Conservation (phyloP, 306 rosid species). For the Dalbergia cultrata region DNA sequence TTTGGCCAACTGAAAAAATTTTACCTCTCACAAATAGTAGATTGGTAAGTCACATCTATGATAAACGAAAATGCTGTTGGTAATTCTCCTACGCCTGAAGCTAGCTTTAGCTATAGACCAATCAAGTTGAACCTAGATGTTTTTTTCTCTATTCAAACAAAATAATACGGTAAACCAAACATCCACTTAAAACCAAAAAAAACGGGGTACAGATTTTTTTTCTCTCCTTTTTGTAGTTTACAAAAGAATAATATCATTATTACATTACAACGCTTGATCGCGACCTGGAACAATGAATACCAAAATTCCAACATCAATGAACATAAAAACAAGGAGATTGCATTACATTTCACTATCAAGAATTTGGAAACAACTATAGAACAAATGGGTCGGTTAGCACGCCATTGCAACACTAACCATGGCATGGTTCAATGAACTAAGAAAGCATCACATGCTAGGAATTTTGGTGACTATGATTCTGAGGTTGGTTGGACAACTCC, state of each 20-base stretch:
- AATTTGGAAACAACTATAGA: constrained; percentile 52
- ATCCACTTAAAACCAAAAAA: not conserved
- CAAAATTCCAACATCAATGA: constrained; percentile 4
- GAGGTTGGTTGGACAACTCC: constrained; percentile 41
- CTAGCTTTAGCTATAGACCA: no score
- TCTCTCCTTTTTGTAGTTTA: not conserved
- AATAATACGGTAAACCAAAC: not conserved
- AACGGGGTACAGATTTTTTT: not conserved
- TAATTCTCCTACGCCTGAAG: no score
- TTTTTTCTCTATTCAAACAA: not conserved
- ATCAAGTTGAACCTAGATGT: not conserved
- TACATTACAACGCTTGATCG: constrained; percentile 33
- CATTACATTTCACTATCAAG: constrained; percentile 53
- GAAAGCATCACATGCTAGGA: constrained; percentile 42
- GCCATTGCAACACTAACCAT: constrained; percentile 46
- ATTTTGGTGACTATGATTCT: constrained; percentile 34
- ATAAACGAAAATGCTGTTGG: no score
- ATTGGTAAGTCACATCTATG: no score
- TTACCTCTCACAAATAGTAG: no score
- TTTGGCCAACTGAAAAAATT: no score
- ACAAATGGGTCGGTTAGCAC: constrained; percentile 62
- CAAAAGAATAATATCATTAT: constrained; percentile 42
- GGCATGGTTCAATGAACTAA: constrained; percentile 45
- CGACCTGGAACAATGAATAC: constrained; percentile 40
- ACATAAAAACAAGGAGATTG: constrained; percentile 35